Base-by-base conservation (phyloP, 1,284 basidiomycete species). In the Moesziomyces sp. region DNA sequence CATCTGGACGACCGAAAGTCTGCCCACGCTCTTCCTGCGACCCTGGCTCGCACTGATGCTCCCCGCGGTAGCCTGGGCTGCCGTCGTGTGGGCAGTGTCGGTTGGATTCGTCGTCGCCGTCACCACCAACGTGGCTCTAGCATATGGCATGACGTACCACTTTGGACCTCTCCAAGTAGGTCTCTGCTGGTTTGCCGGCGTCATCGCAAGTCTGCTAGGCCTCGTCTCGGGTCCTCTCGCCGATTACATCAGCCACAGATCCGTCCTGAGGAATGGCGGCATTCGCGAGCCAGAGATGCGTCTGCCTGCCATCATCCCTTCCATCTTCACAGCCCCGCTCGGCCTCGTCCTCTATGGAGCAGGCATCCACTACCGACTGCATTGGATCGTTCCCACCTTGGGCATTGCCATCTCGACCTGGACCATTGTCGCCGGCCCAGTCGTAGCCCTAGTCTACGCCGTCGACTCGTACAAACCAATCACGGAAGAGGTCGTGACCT, bases 381-480 rank as follows among this genome's bases (percentile, higher is more conserved):
- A 52, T 35, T 67, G 64, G 64, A 67, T 67, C 43, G 58, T 55
- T 8, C 64, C 64, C 13, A 61, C 52, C 19, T 28, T 67, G 13
- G 64, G 64, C 7, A 14, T 61, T 10, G 64, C 42, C 18, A 35
- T 67, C 14, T 30, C 42, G 40, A 55, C 35, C 42, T 67, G 53
- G 23, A 33, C 52, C 42, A 21, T 45, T 18, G 58, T 56, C 8
- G n/a, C 45, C 18, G 58, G 51, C 11, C 61, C 58, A 6, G 52
- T 46, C 33, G 47, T 61, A 18, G 50, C 51, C 26, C 21, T 54
- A 18, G 46, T 56, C n/a, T 67, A 67, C 54, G 51, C 46, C 35
- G 38, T 67, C 19, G 64, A 67, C 28, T 59, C 48, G 21, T 60
- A 61, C 58, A 67, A 67, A 46, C 64, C 64, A 6, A 60, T 67